These are phyloP conservation scores for Heritiera fomes DNA, from an alignment of 345 rosid genomes.

Conservation along the genomic window DNA sequence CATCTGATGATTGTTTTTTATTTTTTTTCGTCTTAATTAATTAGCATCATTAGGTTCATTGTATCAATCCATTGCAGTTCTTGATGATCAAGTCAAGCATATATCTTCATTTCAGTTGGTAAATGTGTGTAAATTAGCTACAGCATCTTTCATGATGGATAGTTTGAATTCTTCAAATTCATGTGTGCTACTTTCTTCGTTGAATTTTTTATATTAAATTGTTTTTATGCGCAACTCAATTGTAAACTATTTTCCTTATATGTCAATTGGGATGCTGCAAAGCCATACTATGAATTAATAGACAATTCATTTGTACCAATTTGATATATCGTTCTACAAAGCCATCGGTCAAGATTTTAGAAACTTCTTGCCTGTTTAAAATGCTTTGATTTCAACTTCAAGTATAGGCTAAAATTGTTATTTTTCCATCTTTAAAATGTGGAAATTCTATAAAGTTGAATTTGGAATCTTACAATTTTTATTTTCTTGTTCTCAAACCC, in stretches of 20 bases:
- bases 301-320: neutral
- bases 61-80: neutral
- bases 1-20: neutral
- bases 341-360: neutral
- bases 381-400: no score
- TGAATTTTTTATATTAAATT: neutral
- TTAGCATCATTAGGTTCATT: neutral
- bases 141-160: neutral
- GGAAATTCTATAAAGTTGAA: no score
- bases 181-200: neutral
- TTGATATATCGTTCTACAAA: neutral
- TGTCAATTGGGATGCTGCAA: neutral
- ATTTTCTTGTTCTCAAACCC: no score
- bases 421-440: no score
- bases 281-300: neutral
- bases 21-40: neutral
- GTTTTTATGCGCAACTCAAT: neutral
- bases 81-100: neutral
- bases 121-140: neutral
- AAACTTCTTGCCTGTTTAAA: no score
- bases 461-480: no score
- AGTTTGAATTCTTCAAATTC: neutral
- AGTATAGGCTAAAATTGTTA: no score
- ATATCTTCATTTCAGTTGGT: neutral
- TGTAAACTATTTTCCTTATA: neutral